Evolutionary conservation across 441 rosid species (phyloP).

Genomic region (Sinapis alba): DNA sequence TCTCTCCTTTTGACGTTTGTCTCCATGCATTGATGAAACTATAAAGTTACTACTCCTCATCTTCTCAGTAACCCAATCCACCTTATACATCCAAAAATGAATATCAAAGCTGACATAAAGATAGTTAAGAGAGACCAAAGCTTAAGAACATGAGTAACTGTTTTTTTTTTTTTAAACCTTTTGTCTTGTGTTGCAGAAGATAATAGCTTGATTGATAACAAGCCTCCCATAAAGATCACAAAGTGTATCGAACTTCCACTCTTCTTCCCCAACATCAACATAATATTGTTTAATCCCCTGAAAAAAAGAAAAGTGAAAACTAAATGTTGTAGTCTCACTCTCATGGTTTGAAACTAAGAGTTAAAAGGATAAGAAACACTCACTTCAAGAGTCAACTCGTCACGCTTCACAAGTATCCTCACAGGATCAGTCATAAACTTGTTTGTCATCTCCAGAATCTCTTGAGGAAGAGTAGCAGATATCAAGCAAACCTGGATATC

Average conservation of each 20-base stretch:
- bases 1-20: constrained; percentile 93
- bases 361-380: neutral
- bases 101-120: neutral
- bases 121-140: neutral
- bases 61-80: constrained; percentile 94
- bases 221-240: constrained; percentile 93
- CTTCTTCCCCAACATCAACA: constrained; percentile 88
- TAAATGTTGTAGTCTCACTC: neutral
- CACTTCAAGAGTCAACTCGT: constrained; percentile 89
- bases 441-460: constrained; percentile 89
- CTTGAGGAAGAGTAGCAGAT: constrained; percentile 97
- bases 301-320: neutral
- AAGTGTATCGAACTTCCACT: constrained; percentile 93
- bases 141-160: neutral
- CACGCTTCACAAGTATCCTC: constrained; percentile 92
- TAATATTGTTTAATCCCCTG: constrained; percentile 93
- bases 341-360: neutral
- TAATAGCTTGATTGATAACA: constrained; percentile 86
- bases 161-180: too few relatives aligned
- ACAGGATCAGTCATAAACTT: constrained; percentile 99
- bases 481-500: constrained; percentile 94
- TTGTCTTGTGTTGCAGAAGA: constrained; percentile 91
- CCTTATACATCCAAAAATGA: constrained; percentile 37
- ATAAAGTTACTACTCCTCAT: constrained; percentile 82
- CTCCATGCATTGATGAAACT: constrained; percentile 95